Evolutionary conservation across 2,329 filamentous ascomycete genomes (phyloP), one percentile per base, ranked within the genome.

Genomic region (Parastagonospora avenae): DNA sequence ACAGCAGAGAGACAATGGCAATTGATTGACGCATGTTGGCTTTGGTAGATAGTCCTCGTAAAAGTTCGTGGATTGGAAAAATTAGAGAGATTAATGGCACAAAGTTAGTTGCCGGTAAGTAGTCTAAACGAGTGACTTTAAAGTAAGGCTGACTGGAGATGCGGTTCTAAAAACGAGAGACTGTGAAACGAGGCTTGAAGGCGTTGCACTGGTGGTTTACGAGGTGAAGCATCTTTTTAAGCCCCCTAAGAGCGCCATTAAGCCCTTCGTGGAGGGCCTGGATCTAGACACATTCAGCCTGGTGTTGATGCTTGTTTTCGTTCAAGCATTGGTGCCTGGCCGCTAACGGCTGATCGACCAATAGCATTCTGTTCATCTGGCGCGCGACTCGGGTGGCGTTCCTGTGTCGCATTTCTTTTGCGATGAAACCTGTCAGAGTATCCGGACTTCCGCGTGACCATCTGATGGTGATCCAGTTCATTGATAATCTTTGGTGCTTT

Each of bases 11-110:
- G 11, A 65, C 41, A 30, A 61, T 38, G 30, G 55, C 51, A 42
- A 63, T 42, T 40, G 64, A 61, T 54, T 62, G 58, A 48, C 57
- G 64, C 64, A 67, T 67, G 33, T 32, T 56, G 24, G 12, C 24
- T n/a, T 9, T 24, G 29, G 16, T 11, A 11, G n/a, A 16, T 35
- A 11, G 10, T 14, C 19, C 24, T 19, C 9, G 32, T 32, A 38
- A 46, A 50, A 49, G 48, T 14, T 3, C 19, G 19, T 24, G 19
- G n/a, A 46, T 35, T 27, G 16, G 14, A 16, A 42, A 37, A 8
- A 19, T 24, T 35, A 41, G 12, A 29, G 43, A 24, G 5, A 24
- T 50, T 35, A 42, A 38, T 46, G 36, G 44, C n/a, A 30, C 27
- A 38, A 31, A 30, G 43, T 15, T 28, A 31, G 15, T 4, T 42